Percentiles rank a stretch among this genome's conserved stretches.
Conservation (phyloP, 2,329 filamentous ascomycete species). For the Plenodomus tracheiphilus region DNA sequence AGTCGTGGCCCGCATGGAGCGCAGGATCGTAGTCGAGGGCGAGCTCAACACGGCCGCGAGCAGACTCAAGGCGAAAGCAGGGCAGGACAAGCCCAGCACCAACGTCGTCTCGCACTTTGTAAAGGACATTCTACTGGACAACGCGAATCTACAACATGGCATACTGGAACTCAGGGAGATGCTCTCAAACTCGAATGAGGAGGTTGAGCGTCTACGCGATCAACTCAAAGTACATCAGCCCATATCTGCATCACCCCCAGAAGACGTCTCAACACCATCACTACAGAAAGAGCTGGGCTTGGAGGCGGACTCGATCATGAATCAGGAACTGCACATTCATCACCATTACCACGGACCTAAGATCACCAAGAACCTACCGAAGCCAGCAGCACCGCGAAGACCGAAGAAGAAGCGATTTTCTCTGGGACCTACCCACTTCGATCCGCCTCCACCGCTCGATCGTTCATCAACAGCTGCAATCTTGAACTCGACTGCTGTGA, state of each 20-base stretch:
- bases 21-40: constrained; percentile 77
- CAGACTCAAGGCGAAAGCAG: constrained; percentile 72
- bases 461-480: constrained; percentile 59
- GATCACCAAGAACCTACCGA: constrained; percentile 51
- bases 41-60: constrained; percentile 80
- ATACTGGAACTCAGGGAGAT: constrained; percentile 91
- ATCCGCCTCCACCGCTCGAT: constrained; percentile 45
- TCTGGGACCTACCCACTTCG: constrained; percentile 58
- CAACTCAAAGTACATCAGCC: constrained; percentile 81
- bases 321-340: constrained; percentile 79
- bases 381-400: constrained; percentile 52
- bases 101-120: constrained; percentile 94
- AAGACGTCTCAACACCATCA: constrained; percentile 48
- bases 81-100: constrained; percentile 61
- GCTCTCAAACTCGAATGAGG: constrained; percentile 88
- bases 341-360: constrained; percentile 79
- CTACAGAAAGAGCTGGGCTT: constrained; percentile 72
- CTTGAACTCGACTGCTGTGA: constrained; percentile 66
- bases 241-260: constrained; percentile 41
- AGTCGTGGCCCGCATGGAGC: constrained; percentile 79
- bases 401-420: constrained; percentile 72
- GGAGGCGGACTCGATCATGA: constrained; percentile 25
- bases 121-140: constrained; percentile 91
- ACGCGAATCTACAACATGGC: constrained; percentile 88
- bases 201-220: constrained; percentile 84